These are phyloP conservation scores for Straminergon stramineum DNA, from an alignment of 225 moss, liverwort and hornwort genomes.

Conservation along the genomic window DNA sequence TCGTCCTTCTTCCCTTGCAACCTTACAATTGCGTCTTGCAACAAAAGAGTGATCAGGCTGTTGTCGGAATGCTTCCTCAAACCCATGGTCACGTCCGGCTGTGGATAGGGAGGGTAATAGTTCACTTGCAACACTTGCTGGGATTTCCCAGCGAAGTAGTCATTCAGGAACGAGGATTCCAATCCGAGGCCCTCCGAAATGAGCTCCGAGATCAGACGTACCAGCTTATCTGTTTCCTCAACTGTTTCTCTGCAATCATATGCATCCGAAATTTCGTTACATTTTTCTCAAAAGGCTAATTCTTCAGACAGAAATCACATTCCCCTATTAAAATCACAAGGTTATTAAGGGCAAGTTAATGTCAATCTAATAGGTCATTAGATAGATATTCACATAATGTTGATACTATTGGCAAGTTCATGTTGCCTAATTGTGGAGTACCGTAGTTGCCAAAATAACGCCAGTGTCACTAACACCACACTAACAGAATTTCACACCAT, in stretches of 20 bases:
- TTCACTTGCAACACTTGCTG: conserved; percentile 5
- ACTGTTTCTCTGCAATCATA: not conserved
- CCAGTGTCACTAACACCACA: not conserved
- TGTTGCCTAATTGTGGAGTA: not conserved
- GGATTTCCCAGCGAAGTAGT: conserved; percentile 1
- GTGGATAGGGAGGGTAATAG: conserved; percentile 16
- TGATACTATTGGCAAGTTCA: not conserved
- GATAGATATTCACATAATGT: not conserved
- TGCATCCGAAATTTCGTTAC: not conserved
- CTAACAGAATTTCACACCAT: not conserved
- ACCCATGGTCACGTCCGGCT: conserved; percentile 19
- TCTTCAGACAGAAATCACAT: not conserved
- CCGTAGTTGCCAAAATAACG: not conserved
- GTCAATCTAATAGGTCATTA: too few relatives aligned
- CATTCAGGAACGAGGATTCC: not conserved
- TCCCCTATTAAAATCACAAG: not conserved
- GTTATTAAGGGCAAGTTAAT: not conserved
- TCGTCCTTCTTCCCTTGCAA: conserved; percentile 10
- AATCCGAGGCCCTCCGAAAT: conserved; percentile 9
- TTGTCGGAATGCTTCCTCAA: conserved; percentile 16
- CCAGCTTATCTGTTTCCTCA: not conserved
- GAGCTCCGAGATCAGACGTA: not conserved
- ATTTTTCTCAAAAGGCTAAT: not conserved
- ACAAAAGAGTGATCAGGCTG: not conserved
- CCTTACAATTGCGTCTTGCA: not conserved